Base-by-base conservation (phyloP, 352 stramenopile species). In the Phytophthora tentaculata region DNA sequence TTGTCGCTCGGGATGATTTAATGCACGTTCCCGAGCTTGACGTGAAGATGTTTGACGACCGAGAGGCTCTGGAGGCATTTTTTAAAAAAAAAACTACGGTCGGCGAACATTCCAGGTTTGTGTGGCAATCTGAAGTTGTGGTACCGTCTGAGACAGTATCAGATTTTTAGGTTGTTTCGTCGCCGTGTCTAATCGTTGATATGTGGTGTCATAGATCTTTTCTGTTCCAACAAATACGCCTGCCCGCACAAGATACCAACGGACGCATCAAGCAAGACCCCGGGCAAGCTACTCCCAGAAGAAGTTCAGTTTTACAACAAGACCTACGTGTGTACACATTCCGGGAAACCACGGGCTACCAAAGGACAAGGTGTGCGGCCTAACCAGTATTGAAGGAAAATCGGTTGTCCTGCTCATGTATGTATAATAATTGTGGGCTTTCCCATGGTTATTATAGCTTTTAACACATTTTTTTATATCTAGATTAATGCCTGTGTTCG, bases 321-420 rank as follows among this genome's bases (percentile, higher is more conserved):
- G 23, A 53, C 44, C 6, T 51, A 51, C 20, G 20, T 51, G 10
- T 51, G 44, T n/a, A 51, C 44, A 7, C 44, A 51, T 20, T 22
- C 29, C 23, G 47, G 47, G 12, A 13, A 26, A 5, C 23, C 14
- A 20, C 8, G 47, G 22, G 16, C 17, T 44, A 50, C 23, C 3
- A 59, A 7, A 7, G 14, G 39, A 22, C 35, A 32, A 19, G 59
- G 59, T 1, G 7, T 9, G 14, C 49, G 39, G 4, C 49, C 49
- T 13, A 45, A 54, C 26, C 59, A 67, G 19, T 14, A 55, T 7
- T 54, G 24, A 3, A 32, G 26, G 50, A 52, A 47, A 39, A 60
- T 67, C 10, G 59, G 49, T 12, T 66, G 37, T 16, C 23, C 7
- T 17, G 59, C 49, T 23, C 39, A 54, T 37, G 49, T 67, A n/a